phyloP scores from a whole-genome alignment of 257 asterid species.

The Penstemon newberryi region DNA sequence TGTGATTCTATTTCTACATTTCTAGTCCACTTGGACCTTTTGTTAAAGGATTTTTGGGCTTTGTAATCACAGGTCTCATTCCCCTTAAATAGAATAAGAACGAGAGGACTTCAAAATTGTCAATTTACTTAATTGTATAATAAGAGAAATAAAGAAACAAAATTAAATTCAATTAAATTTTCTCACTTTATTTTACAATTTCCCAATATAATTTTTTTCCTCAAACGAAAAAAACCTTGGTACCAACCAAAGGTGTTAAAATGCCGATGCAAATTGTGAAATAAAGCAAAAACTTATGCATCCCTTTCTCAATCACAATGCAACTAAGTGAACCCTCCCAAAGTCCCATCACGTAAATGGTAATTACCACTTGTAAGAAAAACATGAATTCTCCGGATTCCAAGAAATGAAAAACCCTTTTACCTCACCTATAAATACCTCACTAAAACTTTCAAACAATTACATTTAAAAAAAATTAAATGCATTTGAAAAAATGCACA shows the following conservation, averaged over 20 bases:
- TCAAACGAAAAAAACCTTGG: background rate
- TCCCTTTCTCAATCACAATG: constrained; percentile 9
- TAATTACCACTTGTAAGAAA: constrained; percentile 31
- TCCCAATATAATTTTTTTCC: background rate
- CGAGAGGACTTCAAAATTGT: too few species aligned
- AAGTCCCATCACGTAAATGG: constrained; percentile 32
- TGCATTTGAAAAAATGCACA: constrained; percentile 21
- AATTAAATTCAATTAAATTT: too few species aligned
- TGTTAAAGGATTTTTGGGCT: too few species aligned
- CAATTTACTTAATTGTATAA: too few species aligned
- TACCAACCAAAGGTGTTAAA: background rate
- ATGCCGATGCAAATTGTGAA: constrained; percentile 10
- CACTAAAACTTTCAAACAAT: background rate
- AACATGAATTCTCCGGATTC: constrained; percentile 35
- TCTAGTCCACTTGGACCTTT: too few species aligned
- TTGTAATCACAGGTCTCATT: too few species aligned
- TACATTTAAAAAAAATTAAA: background rate
- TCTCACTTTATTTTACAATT: too few species aligned
- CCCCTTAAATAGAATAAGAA: too few species aligned
- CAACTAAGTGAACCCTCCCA: background rate
- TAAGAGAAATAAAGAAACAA: too few species aligned
- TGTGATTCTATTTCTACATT: too few species aligned
- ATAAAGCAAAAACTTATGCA: constrained; percentile 12
- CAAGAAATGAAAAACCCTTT: constrained; percentile 25
- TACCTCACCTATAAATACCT: constrained; percentile 21